Base-by-base conservation (phyloP, 73 alveolate genomes). In the Loxodes magnus region DNA sequence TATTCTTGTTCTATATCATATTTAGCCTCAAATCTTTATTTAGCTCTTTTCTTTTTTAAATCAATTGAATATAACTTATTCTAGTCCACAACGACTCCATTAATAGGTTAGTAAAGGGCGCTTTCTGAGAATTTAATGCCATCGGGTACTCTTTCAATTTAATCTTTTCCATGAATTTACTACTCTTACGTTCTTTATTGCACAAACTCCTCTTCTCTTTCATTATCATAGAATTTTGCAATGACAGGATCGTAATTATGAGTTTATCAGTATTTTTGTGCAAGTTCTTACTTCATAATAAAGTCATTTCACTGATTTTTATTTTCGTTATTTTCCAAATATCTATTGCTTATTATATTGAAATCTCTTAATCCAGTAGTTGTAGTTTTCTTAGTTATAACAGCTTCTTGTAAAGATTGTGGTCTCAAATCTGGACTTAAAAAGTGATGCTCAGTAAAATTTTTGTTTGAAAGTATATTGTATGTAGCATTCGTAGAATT, bases 351-450 rank as follows among this genome's bases (percentile, higher is more conserved):
- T 4, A 88, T 79, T 27, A 88, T 83, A 29, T 83, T 85, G 61
- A 65, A 88, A 67, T 88, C 97, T 60, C 94, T 77, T 48, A 68
- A 28, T 37, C 77, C 85, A 17, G 67, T 67, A 2, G 78, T 65
- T 6, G 74, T 61, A 26, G 29, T 36, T 51, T 76, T 70, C 48
- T 76, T 67, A 1, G 60, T 53, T 22, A n/a, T 9, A 16, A 41
- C 43, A 2, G 22, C 53, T 55, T 41, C 59, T 44, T 3, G 46
- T 21, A 51, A 9, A 23, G 17, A 55, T 51, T 63, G 49, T 3
- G 97, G 97, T 30, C 97, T 52, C 58, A 82, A 76, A 39, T 82
- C 93, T 6, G 97, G 95, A 16, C 83, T 76, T 28, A 68, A 82
- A 48, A 20, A 82, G 64, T 81, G 94, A 63, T 87, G 97, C 43